A percentile compares a stretch with the other conserved stretches of the same genome.
phyloP scores from a whole-genome alignment of 345 rosid species.

The Brassica rapa region DNA sequence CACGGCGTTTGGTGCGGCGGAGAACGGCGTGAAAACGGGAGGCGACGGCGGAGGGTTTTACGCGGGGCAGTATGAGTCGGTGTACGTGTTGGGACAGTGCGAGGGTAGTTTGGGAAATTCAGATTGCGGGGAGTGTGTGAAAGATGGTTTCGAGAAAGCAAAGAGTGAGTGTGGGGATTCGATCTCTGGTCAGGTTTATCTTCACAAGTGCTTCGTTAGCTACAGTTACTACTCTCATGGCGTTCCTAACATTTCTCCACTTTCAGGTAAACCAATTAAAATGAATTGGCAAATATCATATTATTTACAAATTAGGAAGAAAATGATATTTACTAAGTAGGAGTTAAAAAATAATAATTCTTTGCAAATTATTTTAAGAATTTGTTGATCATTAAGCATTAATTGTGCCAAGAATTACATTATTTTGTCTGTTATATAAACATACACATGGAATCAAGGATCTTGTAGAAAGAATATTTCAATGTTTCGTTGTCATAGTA shows the following conservation, averaged over 20 bases:
- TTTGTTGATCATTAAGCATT: not conserved
- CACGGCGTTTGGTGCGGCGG: slow-evolving; percentile 51
- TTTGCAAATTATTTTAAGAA: not conserved
- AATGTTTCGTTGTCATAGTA: slow-evolving; percentile 7
- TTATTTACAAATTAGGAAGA: not conserved
- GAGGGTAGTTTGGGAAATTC: slow-evolving; percentile 68
- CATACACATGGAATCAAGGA: slow-evolving; percentile 16
- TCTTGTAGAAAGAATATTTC: slow-evolving; percentile 10
- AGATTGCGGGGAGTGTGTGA: slow-evolving; percentile 68
- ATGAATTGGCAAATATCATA: not conserved
- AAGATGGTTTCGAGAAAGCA: slow-evolving; percentile 54
- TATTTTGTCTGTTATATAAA: not conserved
- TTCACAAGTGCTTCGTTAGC: slow-evolving; percentile 78
- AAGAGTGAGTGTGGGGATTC: slow-evolving; percentile 66
- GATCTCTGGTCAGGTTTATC: slow-evolving; percentile 65
- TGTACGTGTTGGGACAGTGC: slow-evolving; percentile 78
- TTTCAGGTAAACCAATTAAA: slow-evolving; percentile 43
- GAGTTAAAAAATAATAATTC: not conserved
- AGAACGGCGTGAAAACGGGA: slow-evolving; percentile 50
- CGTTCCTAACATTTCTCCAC: slow-evolving; percentile 51
- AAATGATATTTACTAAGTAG: not conserved
- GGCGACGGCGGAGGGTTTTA: slow-evolving; percentile 38
- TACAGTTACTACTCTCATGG: slow-evolving; percentile 82
- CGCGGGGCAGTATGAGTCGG: slow-evolving; percentile 56
- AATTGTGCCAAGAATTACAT: not conserved